Base-by-base conservation (phyloP, 1,139 yeast species). In the Suhomyces yuchorum region DNA sequence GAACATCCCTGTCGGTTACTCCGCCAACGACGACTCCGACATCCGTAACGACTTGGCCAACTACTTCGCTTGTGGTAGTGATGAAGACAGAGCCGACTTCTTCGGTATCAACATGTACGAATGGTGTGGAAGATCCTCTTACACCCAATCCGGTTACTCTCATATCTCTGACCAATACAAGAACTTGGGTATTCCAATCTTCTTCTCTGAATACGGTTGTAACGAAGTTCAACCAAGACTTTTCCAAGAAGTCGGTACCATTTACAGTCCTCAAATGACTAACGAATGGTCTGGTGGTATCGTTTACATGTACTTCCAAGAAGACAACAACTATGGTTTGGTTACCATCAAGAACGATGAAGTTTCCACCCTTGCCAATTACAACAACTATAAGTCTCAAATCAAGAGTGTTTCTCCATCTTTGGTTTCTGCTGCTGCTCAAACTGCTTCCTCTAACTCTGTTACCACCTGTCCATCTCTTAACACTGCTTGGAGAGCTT, bases 31-130 rank as follows among this genome's bases (percentile, higher is more conserved):
- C 67, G 95, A 87, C 58, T 72, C 81, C 38, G 78, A 78, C 39
- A 87, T 86, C 60, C 82, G 96, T 65, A 80, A 78, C 53, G 70
- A 81, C 37, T 78, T 87, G 56, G 96, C 96, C 46, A 84, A 85
- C 64, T 90, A 87, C 75, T 86, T 90, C 68, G 81, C 88, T 62
- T 89, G 96, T 72, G 93, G 93, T 67, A 81, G 76, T 51, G 70
- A 67, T 20, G 60, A 56, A 15, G 84, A 68, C 40, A 77, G 78
- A 57, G 95, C 95, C 48, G 97, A 91, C 69, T 89, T 91, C 75
- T 90, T 87, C 67, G 97, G 96, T 74, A 84, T 90, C 63, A 91
- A 91, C 81, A 87, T 87, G 90, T 91, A 91, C 77, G 95, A 87
- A 74, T 91, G 97, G 97, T 91, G 97, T 78, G 97, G 97, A 56